Evolutionary conservation across 75 land plant species (phyloP).

Genomic region (Sequoiadendron giganteum): DNA sequence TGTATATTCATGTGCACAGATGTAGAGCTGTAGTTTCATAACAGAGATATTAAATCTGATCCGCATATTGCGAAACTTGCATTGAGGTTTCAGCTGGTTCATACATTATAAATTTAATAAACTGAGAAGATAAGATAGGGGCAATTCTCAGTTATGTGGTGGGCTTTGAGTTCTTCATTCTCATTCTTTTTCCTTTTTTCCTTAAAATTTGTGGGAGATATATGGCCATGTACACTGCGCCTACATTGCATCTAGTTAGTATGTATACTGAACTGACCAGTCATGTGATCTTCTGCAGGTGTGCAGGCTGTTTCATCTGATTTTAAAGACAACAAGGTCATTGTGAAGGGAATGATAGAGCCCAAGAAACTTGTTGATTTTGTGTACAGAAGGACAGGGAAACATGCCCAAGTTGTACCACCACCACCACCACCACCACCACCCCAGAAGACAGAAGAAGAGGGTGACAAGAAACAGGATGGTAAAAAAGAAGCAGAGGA

Average conservation of each 20-base stretch:
- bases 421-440: conserved; percentile 54
- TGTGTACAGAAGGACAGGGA: conserved; percentile 57
- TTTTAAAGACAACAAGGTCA: conserved; percentile 47
- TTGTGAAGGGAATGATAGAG: conserved; percentile 64
- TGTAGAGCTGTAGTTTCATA: neutral
- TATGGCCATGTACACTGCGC: neutral
- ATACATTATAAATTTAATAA: no score
- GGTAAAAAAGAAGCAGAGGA: conserved; percentile 1
- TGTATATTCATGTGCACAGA: neutral
- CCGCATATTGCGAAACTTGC: neutral
- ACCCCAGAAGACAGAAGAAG: conserved; percentile 17
- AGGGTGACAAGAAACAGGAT: conserved; percentile 12
- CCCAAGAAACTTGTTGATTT: conserved; percentile 57
- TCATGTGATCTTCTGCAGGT: conserved; percentile 32
- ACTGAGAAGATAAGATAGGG: no score
- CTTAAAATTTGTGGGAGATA: neutral
- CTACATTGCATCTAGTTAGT: neutral
- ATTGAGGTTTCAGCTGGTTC: neutral
- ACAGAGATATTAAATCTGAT: neutral
- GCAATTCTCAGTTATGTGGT: neutral
- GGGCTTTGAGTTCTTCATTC: neutral
- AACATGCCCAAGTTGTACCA: conserved; percentile 41
- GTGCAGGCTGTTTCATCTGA: conserved; percentile 57
- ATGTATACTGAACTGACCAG: neutral
- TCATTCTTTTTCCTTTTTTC: neutral